Base-by-base conservation (phyloP, 495 filamentous ascomycete species). In the Trichoderma parareesei region DNA sequence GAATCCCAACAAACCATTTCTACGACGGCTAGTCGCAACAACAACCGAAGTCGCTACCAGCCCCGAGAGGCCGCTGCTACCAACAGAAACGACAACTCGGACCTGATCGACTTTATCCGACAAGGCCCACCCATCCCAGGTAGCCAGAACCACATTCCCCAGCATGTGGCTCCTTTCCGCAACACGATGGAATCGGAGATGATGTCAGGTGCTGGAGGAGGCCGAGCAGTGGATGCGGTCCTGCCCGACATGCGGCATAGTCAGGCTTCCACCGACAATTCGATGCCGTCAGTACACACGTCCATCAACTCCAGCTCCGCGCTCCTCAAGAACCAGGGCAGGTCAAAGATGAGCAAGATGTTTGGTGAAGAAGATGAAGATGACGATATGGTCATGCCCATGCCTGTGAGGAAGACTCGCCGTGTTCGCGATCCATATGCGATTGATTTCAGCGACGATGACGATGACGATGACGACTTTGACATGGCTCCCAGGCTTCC, bases 81-180 rank as follows among this genome's bases (percentile, higher is more conserved):
- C 35, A 77, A 78, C 38, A 82, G 80, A 49, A 85, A 86, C 59
- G 83, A 86, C 68, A 96, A 86, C 59, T 87, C 88, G 3, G 94
- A 96, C 66, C 76, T 98, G 46, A 95, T 97, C 62, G 91, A 98
- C 70, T 98, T 98, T 76, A 93, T 98, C 63, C 87, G 92, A 60
- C 86, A 90, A 73, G 90, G 93, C 1, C 88, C 93, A 8, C 85
- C 87, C 0, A 78, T 62, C 10, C 74, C 73, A 40, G 71, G 74
- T 14, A 78, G 79, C 63, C 60, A 62, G 18, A 62, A 62, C 33
- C 85, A 90, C 40, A 92, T 93, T 68, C 88, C 91, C 40, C 90
- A 88, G n/a, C 82, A 83, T 14, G 89, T 95, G 40, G 91, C 92
- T 14, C 91, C 93, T 16, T 93, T 96, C 78, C 82, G 91, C 40